Evolutionary conservation across 108 stramenopile species (phyloP).

Genomic region (Epithemia pelagica): DNA sequence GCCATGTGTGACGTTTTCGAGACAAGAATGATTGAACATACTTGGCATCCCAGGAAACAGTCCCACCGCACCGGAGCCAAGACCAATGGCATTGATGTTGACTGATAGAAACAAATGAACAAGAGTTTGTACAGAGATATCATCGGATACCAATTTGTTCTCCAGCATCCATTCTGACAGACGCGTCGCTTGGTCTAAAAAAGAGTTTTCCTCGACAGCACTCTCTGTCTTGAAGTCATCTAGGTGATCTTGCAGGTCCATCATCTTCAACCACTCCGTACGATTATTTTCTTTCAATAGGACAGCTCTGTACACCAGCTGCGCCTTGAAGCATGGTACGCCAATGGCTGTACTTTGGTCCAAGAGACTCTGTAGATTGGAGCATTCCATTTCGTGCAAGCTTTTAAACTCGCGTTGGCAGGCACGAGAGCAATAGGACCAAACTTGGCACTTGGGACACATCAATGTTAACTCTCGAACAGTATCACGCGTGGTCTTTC

Average conservation of each 20-base stretch:
- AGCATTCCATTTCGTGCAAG: slow-evolving; percentile 1
- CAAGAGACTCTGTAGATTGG: background rate
- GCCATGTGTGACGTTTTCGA: slow-evolving; percentile 3
- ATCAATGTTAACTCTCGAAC: background rate
- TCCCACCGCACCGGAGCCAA: background rate
- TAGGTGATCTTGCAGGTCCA: background rate
- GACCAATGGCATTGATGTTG: slow-evolving; percentile 3
- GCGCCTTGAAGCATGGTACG: slow-evolving; percentile 3
- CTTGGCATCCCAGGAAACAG: slow-evolving; percentile 2
- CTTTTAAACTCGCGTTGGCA: background rate
- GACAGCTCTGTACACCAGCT: background rate
- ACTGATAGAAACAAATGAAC: background rate
- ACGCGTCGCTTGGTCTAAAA: background rate
- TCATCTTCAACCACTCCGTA: background rate
- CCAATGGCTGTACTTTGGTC: background rate
- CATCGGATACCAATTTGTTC: background rate
- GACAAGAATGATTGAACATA: slow-evolving; percentile 5
- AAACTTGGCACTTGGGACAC: background rate
- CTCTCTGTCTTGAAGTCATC: background rate
- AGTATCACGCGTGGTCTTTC: background rate
- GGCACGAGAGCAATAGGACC: background rate
- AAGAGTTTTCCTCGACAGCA: background rate
- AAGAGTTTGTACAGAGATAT: background rate
- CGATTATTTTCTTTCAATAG: background rate
- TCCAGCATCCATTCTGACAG: slow-evolving; percentile 1